phyloP scores from a whole-genome alignment of 768 basidiomycete genomes.

The Leucosporidium scottii region DNA sequence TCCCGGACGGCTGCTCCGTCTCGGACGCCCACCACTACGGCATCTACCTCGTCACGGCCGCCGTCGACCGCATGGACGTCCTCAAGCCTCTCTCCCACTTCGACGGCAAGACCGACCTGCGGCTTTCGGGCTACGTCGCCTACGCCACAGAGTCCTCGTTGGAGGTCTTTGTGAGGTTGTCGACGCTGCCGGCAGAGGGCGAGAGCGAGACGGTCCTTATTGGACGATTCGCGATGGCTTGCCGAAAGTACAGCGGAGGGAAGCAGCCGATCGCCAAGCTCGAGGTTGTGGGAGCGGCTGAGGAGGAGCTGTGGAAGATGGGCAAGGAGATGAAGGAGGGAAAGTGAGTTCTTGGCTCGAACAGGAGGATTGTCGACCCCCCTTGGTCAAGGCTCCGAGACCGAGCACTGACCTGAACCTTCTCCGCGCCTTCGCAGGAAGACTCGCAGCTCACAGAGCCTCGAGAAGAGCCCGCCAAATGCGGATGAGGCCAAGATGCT shows the following conservation, averaged over 20 bases:
- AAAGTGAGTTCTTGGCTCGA: slow-evolving; percentile 10
- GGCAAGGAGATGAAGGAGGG: slow-evolving; percentile 33
- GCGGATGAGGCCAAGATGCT: slow-evolving; percentile 21
- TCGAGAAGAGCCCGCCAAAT: slow-evolving; percentile 24
- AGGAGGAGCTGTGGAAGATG: slow-evolving; percentile 30
- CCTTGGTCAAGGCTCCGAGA: too few relatives aligned
- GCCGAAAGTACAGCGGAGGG: slow-evolving; percentile 25
- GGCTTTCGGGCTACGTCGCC: slow-evolving; percentile 34
- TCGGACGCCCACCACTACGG: slow-evolving; percentile 25
- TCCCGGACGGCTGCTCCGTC: slow-evolving; percentile 19
- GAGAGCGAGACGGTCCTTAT: slow-evolving; percentile 27
- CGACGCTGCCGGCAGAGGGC: slow-evolving; percentile 15
- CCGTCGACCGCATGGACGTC: slow-evolving; percentile 36
- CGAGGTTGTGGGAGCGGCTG: slow-evolving; percentile 27
- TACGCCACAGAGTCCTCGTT: slow-evolving; percentile 31
- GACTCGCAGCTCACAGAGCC: not conserved
- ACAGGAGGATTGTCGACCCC: too few relatives aligned
- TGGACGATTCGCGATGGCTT: slow-evolving; percentile 37
- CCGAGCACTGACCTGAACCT: too few relatives aligned
- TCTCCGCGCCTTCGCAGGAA: not conserved
- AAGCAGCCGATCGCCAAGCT: slow-evolving; percentile 27
- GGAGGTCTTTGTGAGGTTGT: slow-evolving; percentile 33
- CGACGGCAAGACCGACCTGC: slow-evolving; percentile 31
- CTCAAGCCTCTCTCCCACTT: slow-evolving; percentile 25
- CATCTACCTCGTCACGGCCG: slow-evolving; percentile 36